These are phyloP conservation scores for Vitis hybrid DNA, from an alignment of 177 flowering plant genomes.

Conservation along the genomic window DNA sequence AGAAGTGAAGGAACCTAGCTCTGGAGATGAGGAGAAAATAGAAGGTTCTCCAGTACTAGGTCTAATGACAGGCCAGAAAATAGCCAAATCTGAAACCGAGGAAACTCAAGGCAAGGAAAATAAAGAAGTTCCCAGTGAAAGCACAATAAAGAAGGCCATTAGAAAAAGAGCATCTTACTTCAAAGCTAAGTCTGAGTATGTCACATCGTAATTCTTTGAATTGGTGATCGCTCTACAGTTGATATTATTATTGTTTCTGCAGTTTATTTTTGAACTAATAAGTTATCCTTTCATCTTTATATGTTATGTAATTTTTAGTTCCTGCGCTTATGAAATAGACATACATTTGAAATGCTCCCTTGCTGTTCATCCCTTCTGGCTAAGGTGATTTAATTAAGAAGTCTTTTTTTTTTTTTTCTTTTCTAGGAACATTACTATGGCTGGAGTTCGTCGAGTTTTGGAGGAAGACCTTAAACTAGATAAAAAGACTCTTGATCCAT, in stretches of 20 bases:
- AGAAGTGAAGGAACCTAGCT: conserved; percentile 29
- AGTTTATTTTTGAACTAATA: not conserved
- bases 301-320: not conserved
- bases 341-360: not conserved
- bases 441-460: conserved; percentile 74
- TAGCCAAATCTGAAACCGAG: conserved; percentile 26
- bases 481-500: conserved; percentile 60
- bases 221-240: not conserved
- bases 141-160: conserved; percentile 59
- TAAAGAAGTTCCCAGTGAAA: conserved; percentile 41
- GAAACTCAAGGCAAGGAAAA: conserved; percentile 22
- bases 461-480: conserved; percentile 89
- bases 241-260: not conserved
- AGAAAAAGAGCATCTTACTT: conserved; percentile 63
- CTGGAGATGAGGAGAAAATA: conserved; percentile 44
- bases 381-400: not conserved
- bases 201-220: conserved; percentile 3
- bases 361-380: too few species aligned
- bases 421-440: conserved; percentile 62
- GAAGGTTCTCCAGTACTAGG: conserved; percentile 73
- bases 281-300: not conserved
- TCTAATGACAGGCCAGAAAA: conserved; percentile 35
- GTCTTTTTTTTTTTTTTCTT: not conserved
- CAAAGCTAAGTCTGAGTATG: conserved; percentile 76
- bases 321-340: not conserved